phyloP scores from a whole-genome alignment of 176 grass and related monocot species.

The Tillandsia leiboldiana region DNA sequence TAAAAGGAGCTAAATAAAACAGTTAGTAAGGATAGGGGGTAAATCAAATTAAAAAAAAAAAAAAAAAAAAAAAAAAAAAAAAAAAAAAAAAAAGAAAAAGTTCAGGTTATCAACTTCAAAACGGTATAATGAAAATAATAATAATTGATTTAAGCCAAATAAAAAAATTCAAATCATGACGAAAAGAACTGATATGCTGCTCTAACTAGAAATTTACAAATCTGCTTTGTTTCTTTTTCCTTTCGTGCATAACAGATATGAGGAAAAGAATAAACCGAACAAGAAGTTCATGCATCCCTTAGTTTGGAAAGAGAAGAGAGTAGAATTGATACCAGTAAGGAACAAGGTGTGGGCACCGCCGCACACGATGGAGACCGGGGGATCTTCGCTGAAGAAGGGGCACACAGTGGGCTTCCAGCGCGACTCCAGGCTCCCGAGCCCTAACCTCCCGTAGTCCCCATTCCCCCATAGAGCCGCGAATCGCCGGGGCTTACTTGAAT shows the following conservation, averaged over 20 bases:
- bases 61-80: too few species aligned
- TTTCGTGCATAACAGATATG: too few species aligned
- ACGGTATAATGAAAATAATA: too few species aligned
- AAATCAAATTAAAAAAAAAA: too few species aligned
- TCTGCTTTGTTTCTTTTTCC: too few species aligned
- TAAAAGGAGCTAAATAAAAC: too few species aligned
- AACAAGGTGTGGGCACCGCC: conserved; percentile 92
- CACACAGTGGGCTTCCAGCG: conserved; percentile 62
- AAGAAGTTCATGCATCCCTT: background rate
- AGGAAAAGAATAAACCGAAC: background rate
- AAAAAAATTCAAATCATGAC: background rate
- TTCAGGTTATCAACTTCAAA: too few species aligned
- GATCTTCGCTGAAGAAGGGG: conserved; percentile 60
- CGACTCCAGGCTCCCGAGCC: conserved; percentile 68
- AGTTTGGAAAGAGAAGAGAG: background rate
- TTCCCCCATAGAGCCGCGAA: conserved; percentile 86
- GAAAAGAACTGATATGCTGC: background rate
- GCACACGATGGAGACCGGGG: conserved; percentile 53
- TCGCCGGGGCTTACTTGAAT: conserved; percentile 25
- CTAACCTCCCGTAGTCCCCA: conserved; percentile 77
- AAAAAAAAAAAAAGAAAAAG: too few species aligned
- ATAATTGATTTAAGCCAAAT: too few species aligned
- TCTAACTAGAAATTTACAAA: too few species aligned
- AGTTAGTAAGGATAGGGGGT: too few species aligned
- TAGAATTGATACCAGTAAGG: conserved; percentile 37